phyloP scores from a whole-genome alignment of 345 rosid genomes.

The Citrus medica region DNA sequence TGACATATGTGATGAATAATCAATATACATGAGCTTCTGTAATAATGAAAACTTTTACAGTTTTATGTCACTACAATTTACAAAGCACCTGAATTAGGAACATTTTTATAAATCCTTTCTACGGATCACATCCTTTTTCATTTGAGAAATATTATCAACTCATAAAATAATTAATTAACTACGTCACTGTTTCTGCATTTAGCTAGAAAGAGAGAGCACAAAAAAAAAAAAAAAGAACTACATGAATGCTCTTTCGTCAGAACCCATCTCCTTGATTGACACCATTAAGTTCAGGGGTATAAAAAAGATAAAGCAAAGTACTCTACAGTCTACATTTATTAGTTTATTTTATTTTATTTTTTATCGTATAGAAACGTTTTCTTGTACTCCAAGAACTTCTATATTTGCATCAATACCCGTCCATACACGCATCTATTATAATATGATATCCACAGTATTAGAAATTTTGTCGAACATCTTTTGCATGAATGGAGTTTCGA shows the following conservation, averaged over 20 bases:
- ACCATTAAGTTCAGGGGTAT: neutral
- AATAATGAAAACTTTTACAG: too few relatives aligned
- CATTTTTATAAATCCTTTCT: neutral
- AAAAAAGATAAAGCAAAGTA: neutral
- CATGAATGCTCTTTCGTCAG: neutral
- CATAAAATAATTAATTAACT: neutral
- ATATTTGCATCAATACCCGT: neutral
- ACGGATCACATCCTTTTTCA: neutral
- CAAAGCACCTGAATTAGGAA: neutral
- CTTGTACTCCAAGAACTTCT: neutral
- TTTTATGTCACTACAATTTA: too few relatives aligned
- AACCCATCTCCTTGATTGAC: neutral
- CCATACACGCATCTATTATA: neutral
- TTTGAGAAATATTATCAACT: neutral
- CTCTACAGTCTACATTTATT: too few relatives aligned
- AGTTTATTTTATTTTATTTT: too few relatives aligned
- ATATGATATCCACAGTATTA: neutral
- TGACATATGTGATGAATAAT: too few relatives aligned
- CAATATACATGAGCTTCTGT: too few relatives aligned
- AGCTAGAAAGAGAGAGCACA: neutral
- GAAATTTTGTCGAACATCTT: neutral
- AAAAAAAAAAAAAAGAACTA: neutral
- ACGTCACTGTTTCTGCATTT: neutral
- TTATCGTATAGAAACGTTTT: too few relatives aligned
- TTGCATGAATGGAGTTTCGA: neutral